A percentile compares a stretch with the other conserved stretches of the same genome.
Conservation (phyloP, 805 yeast species). For the Debaryomyces prosopidis region DNA sequence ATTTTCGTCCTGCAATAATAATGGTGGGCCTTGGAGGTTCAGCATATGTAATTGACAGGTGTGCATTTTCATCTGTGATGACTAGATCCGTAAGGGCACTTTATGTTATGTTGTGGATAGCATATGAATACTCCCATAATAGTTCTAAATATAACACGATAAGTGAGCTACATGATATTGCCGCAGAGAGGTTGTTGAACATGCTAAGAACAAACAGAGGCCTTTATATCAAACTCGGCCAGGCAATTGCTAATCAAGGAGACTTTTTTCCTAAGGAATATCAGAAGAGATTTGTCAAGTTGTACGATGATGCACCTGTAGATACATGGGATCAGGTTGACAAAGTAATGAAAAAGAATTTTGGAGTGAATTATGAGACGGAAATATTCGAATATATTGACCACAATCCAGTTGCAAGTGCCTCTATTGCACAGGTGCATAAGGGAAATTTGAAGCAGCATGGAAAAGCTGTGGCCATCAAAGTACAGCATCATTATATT, state of each 20-base stretch:
- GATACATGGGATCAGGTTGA: conserved; percentile 54
- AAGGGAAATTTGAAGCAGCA: conserved; percentile 41
- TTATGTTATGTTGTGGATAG: conserved; percentile 48
- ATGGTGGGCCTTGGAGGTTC: conserved; percentile 9
- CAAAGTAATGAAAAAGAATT: conserved; percentile 32
- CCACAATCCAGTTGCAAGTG: conserved; percentile 67
- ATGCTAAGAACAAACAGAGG: conserved; percentile 37
- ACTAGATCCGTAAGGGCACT: conserved; percentile 55
- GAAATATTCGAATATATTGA: conserved; percentile 47
- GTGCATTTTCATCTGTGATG: conserved; percentile 45
- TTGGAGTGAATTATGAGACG: conserved; percentile 44
- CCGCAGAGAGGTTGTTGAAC: conserved; percentile 42
- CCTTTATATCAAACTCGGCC: conserved; percentile 75
- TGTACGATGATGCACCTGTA: conserved; percentile 70
- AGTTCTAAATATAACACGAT: conserved; percentile 37
- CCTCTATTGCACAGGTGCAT: conserved; percentile 74
- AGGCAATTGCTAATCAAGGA: conserved; percentile 77
- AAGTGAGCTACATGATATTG: conserved; percentile 58
- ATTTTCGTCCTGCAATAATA: conserved; percentile 1
- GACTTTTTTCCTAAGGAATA: conserved; percentile 63
- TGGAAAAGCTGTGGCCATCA: conserved; percentile 61
- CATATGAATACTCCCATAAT: conserved; percentile 55
- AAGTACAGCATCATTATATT: conserved; percentile 66
- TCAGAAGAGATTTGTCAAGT: conserved; percentile 53
- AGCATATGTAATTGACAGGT: conserved; percentile 12